phyloP scores from a whole-genome alignment of 108 stramenopile genomes.

The Skeletonema marinoi region DNA sequence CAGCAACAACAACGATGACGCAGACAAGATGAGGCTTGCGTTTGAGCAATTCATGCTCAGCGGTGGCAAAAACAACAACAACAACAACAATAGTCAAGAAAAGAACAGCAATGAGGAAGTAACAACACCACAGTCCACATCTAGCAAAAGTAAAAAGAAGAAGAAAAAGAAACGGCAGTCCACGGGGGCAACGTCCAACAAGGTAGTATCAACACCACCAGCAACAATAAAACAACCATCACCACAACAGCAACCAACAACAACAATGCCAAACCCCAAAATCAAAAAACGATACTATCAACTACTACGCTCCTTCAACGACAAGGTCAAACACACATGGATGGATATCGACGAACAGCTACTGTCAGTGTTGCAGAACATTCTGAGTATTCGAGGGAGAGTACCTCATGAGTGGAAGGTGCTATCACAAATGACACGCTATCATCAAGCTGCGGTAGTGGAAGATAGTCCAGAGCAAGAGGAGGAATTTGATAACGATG shows the following conservation, averaged over 20 bases:
- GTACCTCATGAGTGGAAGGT: constrained; percentile 52
- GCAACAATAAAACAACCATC: neutral
- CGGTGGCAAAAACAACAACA: constrained; percentile 6
- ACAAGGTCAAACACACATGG: constrained; percentile 66
- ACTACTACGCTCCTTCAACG: constrained; percentile 57
- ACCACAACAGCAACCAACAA: neutral
- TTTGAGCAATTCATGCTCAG: constrained; percentile 56
- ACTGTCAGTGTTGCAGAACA: constrained; percentile 53
- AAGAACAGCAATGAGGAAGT: neutral
- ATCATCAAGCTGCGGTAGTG: neutral
- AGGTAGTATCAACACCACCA: neutral
- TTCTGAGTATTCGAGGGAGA: constrained; percentile 65
- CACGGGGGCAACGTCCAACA: constrained; percentile 1
- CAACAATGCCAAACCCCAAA: neutral
- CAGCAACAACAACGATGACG: constrained; percentile 18
- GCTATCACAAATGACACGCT: constrained; percentile 14
- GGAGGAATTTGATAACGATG: neutral
- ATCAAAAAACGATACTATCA: constrained; percentile 45
- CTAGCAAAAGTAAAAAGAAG: constrained; percentile 36
- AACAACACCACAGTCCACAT: constrained; percentile 12
- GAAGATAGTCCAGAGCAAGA: constrained; percentile 11
- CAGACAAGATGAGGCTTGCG: constrained; percentile 38
- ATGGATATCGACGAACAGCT: constrained; percentile 61
- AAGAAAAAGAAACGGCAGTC: constrained; percentile 43
- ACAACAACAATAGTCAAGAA: neutral